Conservation (phyloP, 176 grass and related monocot species). For the Aegilops longissima region DNA sequence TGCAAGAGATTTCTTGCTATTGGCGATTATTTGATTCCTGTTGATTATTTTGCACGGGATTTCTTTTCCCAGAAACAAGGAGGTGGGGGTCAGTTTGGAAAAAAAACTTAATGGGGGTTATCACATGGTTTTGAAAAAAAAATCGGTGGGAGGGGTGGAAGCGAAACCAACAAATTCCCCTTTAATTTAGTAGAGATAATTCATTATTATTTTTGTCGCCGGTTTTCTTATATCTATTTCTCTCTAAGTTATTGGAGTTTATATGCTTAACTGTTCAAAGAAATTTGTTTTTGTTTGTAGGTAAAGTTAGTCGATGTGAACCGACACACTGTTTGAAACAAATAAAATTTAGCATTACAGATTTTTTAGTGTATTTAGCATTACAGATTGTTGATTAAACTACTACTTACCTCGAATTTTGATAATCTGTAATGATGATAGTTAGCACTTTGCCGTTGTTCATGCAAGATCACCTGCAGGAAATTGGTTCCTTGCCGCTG, state of each 20-base stretch:
- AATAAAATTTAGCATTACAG: neutral
- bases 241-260: neutral
- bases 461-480: slow-evolving; percentile 5
- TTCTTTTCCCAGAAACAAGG: too few relatives aligned
- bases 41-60: too few relatives aligned
- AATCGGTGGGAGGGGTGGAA: too few relatives aligned
- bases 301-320: neutral
- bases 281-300: neutral
- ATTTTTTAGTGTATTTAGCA: neutral
- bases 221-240: neutral
- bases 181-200: neutral
- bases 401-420: neutral
- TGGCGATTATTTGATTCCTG: too few relatives aligned
- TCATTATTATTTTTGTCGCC: neutral
- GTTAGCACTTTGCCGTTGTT: neutral
- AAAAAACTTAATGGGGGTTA: too few relatives aligned
- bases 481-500: neutral
- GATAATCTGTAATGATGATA: neutral
- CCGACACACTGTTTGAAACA: neutral
- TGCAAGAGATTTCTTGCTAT: too few relatives aligned
- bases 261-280: neutral
- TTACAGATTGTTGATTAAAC: neutral
- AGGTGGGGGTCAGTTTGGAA: too few relatives aligned
- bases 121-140: too few relatives aligned
- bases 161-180: too few relatives aligned